Evolutionary conservation across 2,329 filamentous ascomycete species (phyloP).

Genomic region (Fusarium mangiferae): DNA sequence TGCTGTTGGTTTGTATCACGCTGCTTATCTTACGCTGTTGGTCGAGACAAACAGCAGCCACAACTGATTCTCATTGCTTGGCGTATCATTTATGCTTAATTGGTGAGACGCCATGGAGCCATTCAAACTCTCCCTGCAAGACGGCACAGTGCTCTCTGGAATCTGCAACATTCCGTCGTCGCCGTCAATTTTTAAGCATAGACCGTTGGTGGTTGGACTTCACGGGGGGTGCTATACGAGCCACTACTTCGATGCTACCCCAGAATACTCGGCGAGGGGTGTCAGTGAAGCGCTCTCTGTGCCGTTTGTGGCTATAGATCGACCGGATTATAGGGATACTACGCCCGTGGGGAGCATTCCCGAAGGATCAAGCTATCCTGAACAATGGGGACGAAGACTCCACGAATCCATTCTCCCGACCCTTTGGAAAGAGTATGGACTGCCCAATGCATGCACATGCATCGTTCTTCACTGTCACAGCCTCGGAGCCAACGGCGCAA

Average conservation of each 20-base stretch:
- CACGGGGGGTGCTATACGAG: slow-evolving; percentile 37
- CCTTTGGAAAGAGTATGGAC: slow-evolving; percentile 30
- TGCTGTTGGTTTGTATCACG: not conserved
- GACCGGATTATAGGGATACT: slow-evolving; percentile 30
- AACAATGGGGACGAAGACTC: slow-evolving; percentile 29
- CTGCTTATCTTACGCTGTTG: not conserved
- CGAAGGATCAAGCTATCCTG: slow-evolving; percentile 28
- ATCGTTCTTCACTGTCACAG: slow-evolving; percentile 34
- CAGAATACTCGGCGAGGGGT: slow-evolving; percentile 18
- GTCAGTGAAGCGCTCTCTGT: slow-evolving; percentile 27
- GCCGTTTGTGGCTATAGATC: slow-evolving; percentile 38
- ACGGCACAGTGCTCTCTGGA: slow-evolving; percentile 22
- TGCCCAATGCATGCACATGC: slow-evolving; percentile 26
- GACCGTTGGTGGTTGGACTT: slow-evolving; percentile 33
- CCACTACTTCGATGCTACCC: slow-evolving; percentile 35
- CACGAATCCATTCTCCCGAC: slow-evolving; percentile 30
- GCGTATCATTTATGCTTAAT: not conserved
- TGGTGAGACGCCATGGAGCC: slow-evolving; percentile 15
- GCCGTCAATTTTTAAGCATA: slow-evolving; percentile 6
- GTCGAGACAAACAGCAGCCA: not conserved
- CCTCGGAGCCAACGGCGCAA: slow-evolving; percentile 28
- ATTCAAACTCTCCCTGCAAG: slow-evolving; percentile 21
- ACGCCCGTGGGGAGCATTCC: slow-evolving; percentile 24
- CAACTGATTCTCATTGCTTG: not conserved
- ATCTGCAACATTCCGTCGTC: slow-evolving; percentile 27